Conservation (phyloP, 805 yeast genomes). For the Starmerella kuoi region DNA sequence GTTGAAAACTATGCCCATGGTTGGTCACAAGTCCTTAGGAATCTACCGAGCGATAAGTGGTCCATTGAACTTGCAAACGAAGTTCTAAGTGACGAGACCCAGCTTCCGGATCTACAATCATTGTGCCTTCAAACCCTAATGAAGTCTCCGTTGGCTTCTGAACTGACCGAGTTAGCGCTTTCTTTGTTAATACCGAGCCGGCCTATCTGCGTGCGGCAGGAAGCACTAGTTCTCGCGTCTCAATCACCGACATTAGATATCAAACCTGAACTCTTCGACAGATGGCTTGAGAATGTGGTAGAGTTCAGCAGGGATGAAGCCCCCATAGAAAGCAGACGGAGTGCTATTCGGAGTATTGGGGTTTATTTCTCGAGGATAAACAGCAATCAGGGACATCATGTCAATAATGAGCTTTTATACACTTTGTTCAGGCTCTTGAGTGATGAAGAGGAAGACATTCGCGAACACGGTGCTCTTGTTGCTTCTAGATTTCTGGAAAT, state of each 20-base stretch:
- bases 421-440: slow-evolving; percentile 21
- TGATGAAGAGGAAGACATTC: slow-evolving; percentile 58
- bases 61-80: slow-evolving; percentile 3
- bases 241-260: not conserved
- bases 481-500: slow-evolving; percentile 29
- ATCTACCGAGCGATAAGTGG: slow-evolving; percentile 8
- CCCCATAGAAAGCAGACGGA: slow-evolving; percentile 36
- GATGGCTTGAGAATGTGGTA: slow-evolving; percentile 27
- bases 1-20: slow-evolving; percentile 1
- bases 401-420: slow-evolving; percentile 7
- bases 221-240: slow-evolving; percentile 14
- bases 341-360: slow-evolving; percentile 36
- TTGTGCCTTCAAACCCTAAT: not conserved
- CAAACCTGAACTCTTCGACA: not conserved
- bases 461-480: slow-evolving; percentile 37
- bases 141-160: not conserved
- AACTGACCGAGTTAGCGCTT: not conserved
- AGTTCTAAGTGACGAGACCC: not conserved
- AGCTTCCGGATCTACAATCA: slow-evolving; percentile 8
- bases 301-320: slow-evolving; percentile 33
- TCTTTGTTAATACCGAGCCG: not conserved
- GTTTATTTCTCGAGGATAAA: slow-evolving; percentile 24
- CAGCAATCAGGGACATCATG: slow-evolving; percentile 2
- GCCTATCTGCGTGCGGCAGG: slow-evolving; percentile 10
- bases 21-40: slow-evolving; percentile 11